Base-by-base conservation (phyloP, 176 grass and related monocot genomes). In the Cocos nucifera region DNA sequence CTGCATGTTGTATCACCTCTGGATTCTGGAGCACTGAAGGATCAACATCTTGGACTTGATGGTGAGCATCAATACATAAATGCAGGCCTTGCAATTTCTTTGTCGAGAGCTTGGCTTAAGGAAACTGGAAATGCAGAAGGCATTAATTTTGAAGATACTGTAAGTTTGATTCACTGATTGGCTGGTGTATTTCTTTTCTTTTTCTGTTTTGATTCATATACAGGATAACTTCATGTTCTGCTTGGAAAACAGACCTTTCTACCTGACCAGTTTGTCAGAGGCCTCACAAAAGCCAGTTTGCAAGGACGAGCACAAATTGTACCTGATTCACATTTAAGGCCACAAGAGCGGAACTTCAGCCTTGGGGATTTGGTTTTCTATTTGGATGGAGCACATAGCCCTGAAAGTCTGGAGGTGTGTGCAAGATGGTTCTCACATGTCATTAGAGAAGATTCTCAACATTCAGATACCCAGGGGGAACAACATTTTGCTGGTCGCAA, bases 371-470 rank as follows among this genome's bases (percentile, higher is more conserved):
- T 91, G 32, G 73, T 83, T 58, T 81, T 91, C 77, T 88, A 85
- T 75, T 75, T 80, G 79, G 84, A 97, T 78, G 84, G 93, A 50
- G 84, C 88, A 3, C 84, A 92, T 57, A 85, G 87, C 78, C 93
- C 93, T 70, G 81, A 88, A 75, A 97, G 93, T 68, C 76, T 92
- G 87, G 84, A 92, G 62, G 79, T 92, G 66, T 98, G 93, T 77
- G 87, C 76, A 23, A 83, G 56, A 67, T 98, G 93, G 93, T 98
- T 92, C 87, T 92, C 87, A 20, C 20, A 52, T 71, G 67, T 48
- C 55, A 74, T 77, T 65, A 80, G 84, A 23, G 71, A 83, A 14
- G 73, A 69, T 60, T 69, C n/a, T 58, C 63, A 50, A 51, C 15
- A 69, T 44, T 9, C 74, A 78, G 64, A 77, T 82, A 32, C 23